Base-by-base conservation (phyloP, 2,329 filamentous ascomycete species). In the Talaromyces sp. region DNA sequence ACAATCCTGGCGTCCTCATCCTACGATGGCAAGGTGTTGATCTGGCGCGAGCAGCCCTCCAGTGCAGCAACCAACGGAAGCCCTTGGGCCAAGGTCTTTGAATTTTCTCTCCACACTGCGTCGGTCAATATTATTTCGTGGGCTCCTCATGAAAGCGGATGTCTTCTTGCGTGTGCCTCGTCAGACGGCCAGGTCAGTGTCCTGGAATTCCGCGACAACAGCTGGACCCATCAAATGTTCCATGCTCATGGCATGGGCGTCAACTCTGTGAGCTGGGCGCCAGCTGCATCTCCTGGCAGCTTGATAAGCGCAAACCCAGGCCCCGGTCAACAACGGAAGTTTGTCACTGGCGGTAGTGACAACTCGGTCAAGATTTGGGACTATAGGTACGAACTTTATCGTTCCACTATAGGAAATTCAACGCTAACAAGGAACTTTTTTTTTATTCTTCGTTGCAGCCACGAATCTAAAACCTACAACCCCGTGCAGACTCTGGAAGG, bases 1-100 rank as follows among this genome's bases (percentile, higher is more conserved):
- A 97, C 93, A 75, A 97, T 99, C 72, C 88, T 99, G 63, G 94
- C 94, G 59, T 96, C 91, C 64, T 91, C 92, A 56, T 91, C 90
- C 66, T 99, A 97, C 80, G 94, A 99, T 77, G 94, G 93, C 77
- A 96, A 96, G 78, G 93, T 99, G 66, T 87, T 97, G 75, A 96
- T 99, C 82, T 99, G 93, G 92, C 91, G 92, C 75, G 94, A 99
- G 78, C 88, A 92, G 75, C 68, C 73, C 56, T 68, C 72, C 57
- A 73, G 70, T 68, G 65, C 74, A 59, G 68, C 75, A 58, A 70
- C 71, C 59, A 71, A 70, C 43, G 67, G 72, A 62, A 81, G 78
- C 68, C 80, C 85, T 69, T 92, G 89, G 89, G 89, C 92, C 70
- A 88, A 89, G 73, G 91, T 97, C 75, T 96, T 94, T 80, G 91